These are phyloP conservation scores for Decorospora gaudefroyi DNA, from an alignment of 2,329 filamentous ascomycete species.

Conservation along the genomic window DNA sequence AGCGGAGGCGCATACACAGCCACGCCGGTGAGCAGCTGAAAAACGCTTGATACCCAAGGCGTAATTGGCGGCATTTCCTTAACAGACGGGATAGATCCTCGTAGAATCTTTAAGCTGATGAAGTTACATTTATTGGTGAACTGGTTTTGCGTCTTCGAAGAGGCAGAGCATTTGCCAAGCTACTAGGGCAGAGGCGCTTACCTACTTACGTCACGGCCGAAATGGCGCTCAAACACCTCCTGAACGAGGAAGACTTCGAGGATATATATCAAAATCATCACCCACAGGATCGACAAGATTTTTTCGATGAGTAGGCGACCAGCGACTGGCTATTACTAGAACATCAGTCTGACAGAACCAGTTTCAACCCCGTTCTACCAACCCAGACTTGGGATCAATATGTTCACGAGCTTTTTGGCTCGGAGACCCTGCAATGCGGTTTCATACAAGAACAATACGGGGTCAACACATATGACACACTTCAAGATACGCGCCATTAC, in stretches of 20 bases:
- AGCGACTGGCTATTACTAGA: accelerated
- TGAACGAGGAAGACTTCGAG: slow-evolving; percentile 25
- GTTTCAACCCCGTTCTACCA: slow-evolving; percentile 14
- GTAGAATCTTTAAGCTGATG: too few relatives aligned
- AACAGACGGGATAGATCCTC: too few relatives aligned
- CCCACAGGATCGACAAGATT: slow-evolving; percentile 10
- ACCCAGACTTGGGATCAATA: slow-evolving; percentile 21
- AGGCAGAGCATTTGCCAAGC: too few relatives aligned
- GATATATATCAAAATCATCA: slow-evolving; percentile 6
- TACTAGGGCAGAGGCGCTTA: slow-evolving; percentile 6
- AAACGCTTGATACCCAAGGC: slow-evolving; percentile 3
- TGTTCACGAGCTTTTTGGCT: slow-evolving; percentile 15
- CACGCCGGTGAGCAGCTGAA: background rate
- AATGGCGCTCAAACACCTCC: slow-evolving; percentile 33
- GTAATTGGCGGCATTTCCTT: background rate
- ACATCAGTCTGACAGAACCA: slow-evolving; percentile 2
- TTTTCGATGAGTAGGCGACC: slow-evolving; percentile 17
- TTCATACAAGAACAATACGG: background rate
- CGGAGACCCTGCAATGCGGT: slow-evolving; percentile 1
- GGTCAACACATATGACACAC: slow-evolving; percentile 1
- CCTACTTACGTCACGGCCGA: background rate
- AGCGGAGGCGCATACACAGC: slow-evolving; percentile 8
- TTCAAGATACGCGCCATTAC: slow-evolving; percentile 17
- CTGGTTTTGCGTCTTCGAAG: too few relatives aligned
- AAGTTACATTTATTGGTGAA: too few relatives aligned